Conservation (phyloP, 345 rosid species). For the Combretum micranthum region DNA sequence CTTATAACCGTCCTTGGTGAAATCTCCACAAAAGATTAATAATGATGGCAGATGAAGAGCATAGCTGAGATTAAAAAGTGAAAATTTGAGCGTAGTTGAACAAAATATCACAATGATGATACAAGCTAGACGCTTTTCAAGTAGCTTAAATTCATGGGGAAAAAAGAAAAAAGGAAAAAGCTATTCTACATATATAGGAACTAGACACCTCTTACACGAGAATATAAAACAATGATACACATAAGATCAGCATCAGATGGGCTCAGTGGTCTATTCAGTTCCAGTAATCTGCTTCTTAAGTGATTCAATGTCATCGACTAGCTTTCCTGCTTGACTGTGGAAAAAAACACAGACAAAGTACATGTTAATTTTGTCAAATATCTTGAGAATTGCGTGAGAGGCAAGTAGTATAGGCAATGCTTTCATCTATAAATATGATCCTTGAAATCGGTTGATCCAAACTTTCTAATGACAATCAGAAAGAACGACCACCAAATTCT, state of each 20-base stretch:
- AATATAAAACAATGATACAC: slow-evolving; percentile 12
- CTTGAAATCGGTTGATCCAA: background rate
- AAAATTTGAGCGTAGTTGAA: too few relatives aligned
- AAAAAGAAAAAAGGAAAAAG: too few relatives aligned
- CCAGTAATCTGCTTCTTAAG: slow-evolving; percentile 97
- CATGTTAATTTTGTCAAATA: slow-evolving; percentile 9
- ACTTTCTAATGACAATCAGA: too few relatives aligned
- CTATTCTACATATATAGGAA: background rate
- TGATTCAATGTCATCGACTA: slow-evolving; percentile 76
- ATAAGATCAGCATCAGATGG: slow-evolving; percentile 1
- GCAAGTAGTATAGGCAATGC: too few relatives aligned
- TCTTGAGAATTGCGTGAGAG: background rate
- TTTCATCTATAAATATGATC: background rate
- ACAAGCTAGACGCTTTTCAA: background rate
- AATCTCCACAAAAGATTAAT: too few relatives aligned
- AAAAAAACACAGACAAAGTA: slow-evolving; percentile 3
- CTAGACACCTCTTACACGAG: slow-evolving; percentile 23
- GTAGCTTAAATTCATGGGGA: slow-evolving; percentile 3
- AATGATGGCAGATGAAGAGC: too few relatives aligned
- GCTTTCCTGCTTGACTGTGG: slow-evolving; percentile 93
- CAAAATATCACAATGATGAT: too few relatives aligned
- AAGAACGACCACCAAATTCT: too few relatives aligned
- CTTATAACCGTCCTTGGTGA: too few relatives aligned
- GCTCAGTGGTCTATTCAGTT: slow-evolving; percentile 39
- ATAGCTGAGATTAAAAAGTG: too few relatives aligned